Evolutionary conservation across 2,329 filamentous ascomycete species (phyloP).

Genomic region (Neurospora sp.): DNA sequence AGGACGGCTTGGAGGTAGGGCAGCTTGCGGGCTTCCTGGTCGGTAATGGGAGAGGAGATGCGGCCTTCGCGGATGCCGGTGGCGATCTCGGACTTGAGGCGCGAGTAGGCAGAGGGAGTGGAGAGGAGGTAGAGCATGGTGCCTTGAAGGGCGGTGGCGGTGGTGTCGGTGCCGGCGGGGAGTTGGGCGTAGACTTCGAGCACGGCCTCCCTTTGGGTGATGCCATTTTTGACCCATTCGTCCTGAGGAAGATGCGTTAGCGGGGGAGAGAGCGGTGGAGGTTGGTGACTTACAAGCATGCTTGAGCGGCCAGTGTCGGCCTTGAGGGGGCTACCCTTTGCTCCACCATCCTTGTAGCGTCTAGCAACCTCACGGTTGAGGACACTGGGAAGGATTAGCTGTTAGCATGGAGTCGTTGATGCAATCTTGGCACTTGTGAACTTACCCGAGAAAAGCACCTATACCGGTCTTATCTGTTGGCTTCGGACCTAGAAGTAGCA

Average conservation of each 20-base stretch:
- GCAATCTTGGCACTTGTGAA: background rate
- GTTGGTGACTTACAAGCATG: background rate
- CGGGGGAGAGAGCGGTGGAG: background rate
- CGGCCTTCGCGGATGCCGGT: conserved; percentile 21
- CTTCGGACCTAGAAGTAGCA: background rate
- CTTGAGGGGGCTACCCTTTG: background rate
- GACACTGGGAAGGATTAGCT: background rate
- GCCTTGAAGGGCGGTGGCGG: conserved; percentile 7
- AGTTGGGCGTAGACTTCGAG: background rate
- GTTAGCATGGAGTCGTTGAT: background rate
- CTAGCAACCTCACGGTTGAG: background rate
- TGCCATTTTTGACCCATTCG: background rate
- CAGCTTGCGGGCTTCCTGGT: conserved; percentile 29
- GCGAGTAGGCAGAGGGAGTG: conserved; percentile 2
- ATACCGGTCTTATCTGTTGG: background rate
- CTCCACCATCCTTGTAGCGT: background rate
- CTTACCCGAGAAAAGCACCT: background rate
- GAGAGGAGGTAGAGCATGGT: conserved; percentile 8
- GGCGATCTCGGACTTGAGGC: conserved; percentile 23
- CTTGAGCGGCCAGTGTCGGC: background rate
- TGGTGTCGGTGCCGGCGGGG: conserved; percentile 10
- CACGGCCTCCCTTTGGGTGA: background rate
- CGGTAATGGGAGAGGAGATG: conserved; percentile 24
- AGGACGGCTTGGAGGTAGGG: conserved; percentile 41
- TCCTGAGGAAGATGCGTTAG: background rate